Percentiles rank a stretch among this genome's conserved stretches.
These are phyloP conservation scores for Apiospora aurea DNA, from an alignment of 2,329 filamentous ascomycete genomes.

Conservation along the genomic window DNA sequence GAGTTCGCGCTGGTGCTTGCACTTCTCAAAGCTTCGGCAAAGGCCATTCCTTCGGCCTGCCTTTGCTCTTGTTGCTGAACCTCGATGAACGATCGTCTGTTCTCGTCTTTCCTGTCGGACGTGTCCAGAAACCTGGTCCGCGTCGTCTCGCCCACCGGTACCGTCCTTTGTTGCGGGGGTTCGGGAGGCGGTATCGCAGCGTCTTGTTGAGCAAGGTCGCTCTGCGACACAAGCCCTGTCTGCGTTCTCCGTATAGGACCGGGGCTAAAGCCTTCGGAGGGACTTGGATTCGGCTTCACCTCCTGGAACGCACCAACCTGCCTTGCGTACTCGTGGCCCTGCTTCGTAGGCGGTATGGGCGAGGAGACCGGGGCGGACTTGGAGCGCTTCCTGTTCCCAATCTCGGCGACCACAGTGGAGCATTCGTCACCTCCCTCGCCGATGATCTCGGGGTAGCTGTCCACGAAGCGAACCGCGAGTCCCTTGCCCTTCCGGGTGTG, in stretches of 20 bases:
- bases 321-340: conserved; percentile 38
- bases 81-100: conserved; percentile 64
- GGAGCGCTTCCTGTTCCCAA: conserved; percentile 64
- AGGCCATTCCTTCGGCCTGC: conserved; percentile 64
- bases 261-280: conserved; percentile 57
- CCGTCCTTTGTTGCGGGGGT: conserved; percentile 31
- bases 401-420: conserved; percentile 73
- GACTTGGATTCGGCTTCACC: conserved; percentile 27
- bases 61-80: conserved; percentile 67
- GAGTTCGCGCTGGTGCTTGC: conserved; percentile 38
- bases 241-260: conserved; percentile 62
- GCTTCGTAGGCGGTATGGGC: conserved; percentile 42
- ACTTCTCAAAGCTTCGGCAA: conserved; percentile 57
- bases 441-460: conserved; percentile 79
- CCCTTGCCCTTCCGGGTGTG: conserved; percentile 64
- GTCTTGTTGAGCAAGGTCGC: conserved; percentile 27
- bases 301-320: conserved; percentile 36
- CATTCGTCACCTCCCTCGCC: conserved; percentile 92
- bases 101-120: conserved; percentile 55
- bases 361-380: conserved; percentile 45
- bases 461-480: conserved; percentile 76
- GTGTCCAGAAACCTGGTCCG: conserved; percentile 45
- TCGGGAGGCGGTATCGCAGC: conserved; percentile 20
- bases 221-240: conserved; percentile 54
- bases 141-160: conserved; percentile 43